phyloP scores from a whole-genome alignment of 1,284 basidiomycete species.

The Taiwanofungus camphoratus region DNA sequence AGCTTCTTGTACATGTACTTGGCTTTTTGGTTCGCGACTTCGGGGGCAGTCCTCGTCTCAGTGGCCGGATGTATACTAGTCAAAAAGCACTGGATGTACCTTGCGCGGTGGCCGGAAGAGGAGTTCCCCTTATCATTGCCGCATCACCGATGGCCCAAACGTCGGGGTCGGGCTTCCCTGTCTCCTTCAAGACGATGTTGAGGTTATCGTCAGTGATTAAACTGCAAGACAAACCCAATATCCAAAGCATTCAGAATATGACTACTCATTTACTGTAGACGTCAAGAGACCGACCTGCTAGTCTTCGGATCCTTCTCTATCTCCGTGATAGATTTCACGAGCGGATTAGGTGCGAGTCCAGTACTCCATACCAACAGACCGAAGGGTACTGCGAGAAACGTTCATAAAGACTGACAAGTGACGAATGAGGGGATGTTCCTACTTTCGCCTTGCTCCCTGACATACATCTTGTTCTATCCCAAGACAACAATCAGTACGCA shows the following conservation, averaged over 20 bases:
- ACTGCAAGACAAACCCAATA: constrained; percentile 15
- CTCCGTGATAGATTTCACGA: constrained; percentile 57
- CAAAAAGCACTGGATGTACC: constrained; percentile 33
- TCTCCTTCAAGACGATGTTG: constrained; percentile 50
- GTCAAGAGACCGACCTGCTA: constrained; percentile 39
- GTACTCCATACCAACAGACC: constrained; percentile 87
- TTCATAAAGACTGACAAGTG: constrained; percentile 6
- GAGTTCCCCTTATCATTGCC: constrained; percentile 51
- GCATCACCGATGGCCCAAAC: constrained; percentile 86
- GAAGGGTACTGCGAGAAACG: constrained; percentile 50
- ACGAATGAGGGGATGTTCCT: constrained; percentile 11
- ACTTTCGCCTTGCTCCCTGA: constrained; percentile 62
- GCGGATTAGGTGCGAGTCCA: constrained; percentile 75
- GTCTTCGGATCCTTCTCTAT: constrained; percentile 61
- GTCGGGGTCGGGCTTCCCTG: constrained; percentile 57
- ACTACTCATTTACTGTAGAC: background rate
- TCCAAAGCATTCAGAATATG: background rate
- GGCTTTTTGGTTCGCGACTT: constrained; percentile 77
- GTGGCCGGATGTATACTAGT: too few relatives aligned
- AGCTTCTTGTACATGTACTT: constrained; percentile 68
- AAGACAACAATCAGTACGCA: constrained; percentile 3
- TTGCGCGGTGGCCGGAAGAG: constrained; percentile 82
- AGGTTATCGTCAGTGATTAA: constrained; percentile 60
- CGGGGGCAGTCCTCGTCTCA: too few relatives aligned
- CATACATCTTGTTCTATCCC: constrained; percentile 47